Conservation (phyloP, 768 basidiomycete genomes). For the Coprinopsis strossmayeri region DNA sequence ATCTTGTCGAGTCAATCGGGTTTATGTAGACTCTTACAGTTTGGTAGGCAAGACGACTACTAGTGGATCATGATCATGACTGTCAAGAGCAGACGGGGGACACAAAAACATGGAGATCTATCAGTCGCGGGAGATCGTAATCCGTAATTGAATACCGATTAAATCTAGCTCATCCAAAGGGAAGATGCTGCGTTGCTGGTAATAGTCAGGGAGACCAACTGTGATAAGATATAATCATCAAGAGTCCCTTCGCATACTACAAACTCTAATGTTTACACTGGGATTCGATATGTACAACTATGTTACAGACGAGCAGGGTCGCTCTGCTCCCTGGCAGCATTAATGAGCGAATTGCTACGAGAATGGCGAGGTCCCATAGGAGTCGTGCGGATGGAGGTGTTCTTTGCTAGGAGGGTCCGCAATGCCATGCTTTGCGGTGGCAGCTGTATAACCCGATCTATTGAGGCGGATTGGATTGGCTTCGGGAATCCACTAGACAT, state of each 20-base stretch:
- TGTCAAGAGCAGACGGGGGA: too few species aligned
- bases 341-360: background rate
- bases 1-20: background rate
- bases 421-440: background rate
- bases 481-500: slow-evolving; percentile 1
- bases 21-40: background rate
- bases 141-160: too few species aligned
- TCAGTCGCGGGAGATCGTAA: too few species aligned
- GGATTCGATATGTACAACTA: too few species aligned
- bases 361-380: background rate
- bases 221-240: too few species aligned
- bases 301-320: slow-evolving; percentile 10
- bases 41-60: background rate
- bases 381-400: background rate
- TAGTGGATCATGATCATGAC: background rate
- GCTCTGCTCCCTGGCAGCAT: background rate
- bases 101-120: too few species aligned
- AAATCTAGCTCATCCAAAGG: too few species aligned
- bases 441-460: background rate
- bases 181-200: too few species aligned
- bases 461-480: too few species aligned
- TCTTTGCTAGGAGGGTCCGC: background rate
- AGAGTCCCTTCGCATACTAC: too few species aligned
- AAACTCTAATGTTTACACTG: too few species aligned
- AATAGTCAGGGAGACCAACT: too few species aligned